phyloP scores from a whole-genome alignment of 176 grass and related monocot species.

The Carex pumila region DNA sequence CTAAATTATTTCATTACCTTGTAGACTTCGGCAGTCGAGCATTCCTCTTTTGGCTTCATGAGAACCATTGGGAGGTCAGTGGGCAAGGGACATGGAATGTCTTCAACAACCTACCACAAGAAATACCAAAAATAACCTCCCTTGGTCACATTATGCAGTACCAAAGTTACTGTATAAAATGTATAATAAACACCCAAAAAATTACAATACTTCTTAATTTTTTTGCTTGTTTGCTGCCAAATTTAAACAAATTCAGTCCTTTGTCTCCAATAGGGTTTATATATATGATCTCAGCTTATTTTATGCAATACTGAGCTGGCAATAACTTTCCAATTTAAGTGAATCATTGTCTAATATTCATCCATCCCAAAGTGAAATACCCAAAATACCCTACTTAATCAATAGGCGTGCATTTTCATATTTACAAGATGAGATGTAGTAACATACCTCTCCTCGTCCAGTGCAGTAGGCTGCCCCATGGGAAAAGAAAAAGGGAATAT shows the following conservation, averaged over 20 bases:
- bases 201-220: neutral
- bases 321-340: neutral
- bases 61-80: constrained; percentile 73
- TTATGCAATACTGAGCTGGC: neutral
- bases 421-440: neutral
- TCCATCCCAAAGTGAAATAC: constrained; percentile 1
- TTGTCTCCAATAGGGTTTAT: neutral
- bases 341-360: neutral
- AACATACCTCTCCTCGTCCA: constrained; percentile 82
- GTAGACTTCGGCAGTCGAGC: constrained; percentile 92
- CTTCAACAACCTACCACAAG: constrained; percentile 63
- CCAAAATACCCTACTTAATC: neutral
- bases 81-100: constrained; percentile 51
- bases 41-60: constrained; percentile 89
- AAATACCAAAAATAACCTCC: neutral
- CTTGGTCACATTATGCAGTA: neutral
- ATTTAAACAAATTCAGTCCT: neutral
- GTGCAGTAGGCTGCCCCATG: constrained; percentile 90
- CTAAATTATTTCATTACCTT: constrained; percentile 42
- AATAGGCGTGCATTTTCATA: neutral
- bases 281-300: neutral
- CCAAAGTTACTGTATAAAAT: neutral
- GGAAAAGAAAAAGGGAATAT: constrained; percentile 97
- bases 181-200: neutral
- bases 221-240: neutral